Evolutionary conservation across 2,329 filamentous ascomycete species (phyloP), one percentile per base, ranked within the genome.

Genomic region (Phialophora chinensis): DNA sequence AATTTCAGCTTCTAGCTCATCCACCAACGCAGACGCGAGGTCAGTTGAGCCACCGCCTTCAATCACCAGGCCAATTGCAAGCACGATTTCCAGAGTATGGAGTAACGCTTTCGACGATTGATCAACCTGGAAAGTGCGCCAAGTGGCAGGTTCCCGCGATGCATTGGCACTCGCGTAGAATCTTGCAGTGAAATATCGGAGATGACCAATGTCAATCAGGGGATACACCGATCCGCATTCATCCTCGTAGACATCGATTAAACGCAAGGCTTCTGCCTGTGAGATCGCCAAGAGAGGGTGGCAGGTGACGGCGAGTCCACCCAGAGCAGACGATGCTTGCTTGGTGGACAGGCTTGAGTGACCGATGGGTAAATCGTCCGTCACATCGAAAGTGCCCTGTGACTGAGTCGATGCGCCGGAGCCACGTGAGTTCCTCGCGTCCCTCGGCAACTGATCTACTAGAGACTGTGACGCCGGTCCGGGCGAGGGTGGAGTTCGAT

Each of bases 221-320:
- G 63, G 63, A 29, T 66, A 66, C 3, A 62, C 50, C 20, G 50
- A 66, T 62, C 63, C 63, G 35, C 63, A 66, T 42, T 66, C 63
- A n/a, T 62, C 63, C 38, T 66, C 57, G 38, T 66, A 66, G 3
- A 62, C 20, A 62, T 62, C 63, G 27, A 66, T 61, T 7, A 66
- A 38, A 35, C 63, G 57, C 25, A 61, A 2, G 12, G 63, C 49
- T 20, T 66, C 63, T 27, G 35, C 50, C 35, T 47, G 49, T 25
- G 63, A 66, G 35, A 66, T 33, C 6, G 50, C 35, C 1, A 66
- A 52, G 27, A 66, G 63, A 3, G 63, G 63, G 35, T 62, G 58
- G 42, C 49, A 62, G 10, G 63, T 23, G 29, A 66, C 42, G 49
- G 63, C 63, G 10, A 65, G 49, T 61, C 35, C 35, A 27, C 49